Base-by-base conservation (phyloP, 1,284 basidiomycete genomes). In the Microbotryum intermedium region DNA sequence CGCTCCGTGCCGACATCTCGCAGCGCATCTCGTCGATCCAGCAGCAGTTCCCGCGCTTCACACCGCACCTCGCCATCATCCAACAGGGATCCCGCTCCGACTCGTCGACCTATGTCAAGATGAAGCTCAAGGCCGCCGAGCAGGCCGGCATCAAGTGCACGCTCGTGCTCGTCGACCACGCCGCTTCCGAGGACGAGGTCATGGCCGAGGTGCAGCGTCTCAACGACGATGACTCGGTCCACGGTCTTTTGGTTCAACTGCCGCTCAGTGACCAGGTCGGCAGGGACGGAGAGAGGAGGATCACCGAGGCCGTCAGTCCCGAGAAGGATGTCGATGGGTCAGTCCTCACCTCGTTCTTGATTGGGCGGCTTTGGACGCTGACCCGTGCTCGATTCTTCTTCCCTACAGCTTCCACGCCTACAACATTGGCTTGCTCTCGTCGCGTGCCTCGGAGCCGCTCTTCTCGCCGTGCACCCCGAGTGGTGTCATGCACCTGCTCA, bases 281-380 rank as follows among this genome's bases (percentile, higher is more conserved):
- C 54, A 76, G 86, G 21, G 88, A 89, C 30, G 91, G 85, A 34
- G 94, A 97, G 76, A 86, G 93, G 64, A 80, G 81, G 29, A 87
- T 99, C 57, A 95, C 93, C 46, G 94, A 97, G 76, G 85, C 90
- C n/a, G 84, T 99, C 68, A 86, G 84, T 65, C 90, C 92, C 18
- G 82, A 85, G 73, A 99, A 99, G 79, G 95, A 99, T 72, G 88
- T 98, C 61, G 95, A 99, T 76, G 95, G 94, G 85, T 90, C 70
- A 59, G 79, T 76, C 8, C 28, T 26, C 11, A n/a, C 34, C 23
- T 25, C 42, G 16, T 18, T 43, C 34, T 23, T 42, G 16, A 39
- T 23, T 3, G 5, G 16, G 4, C 39, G 28, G 9, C 26, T 18
- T 28, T 7, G 28, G 10, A 2, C 28, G 34, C 47, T 55, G 20